A percentile compares a stretch with the other conserved stretches of the same genome.
Evolutionary conservation across 2,329 filamentous ascomycete species (phyloP).

Genomic region (Fonsecaea pedrosoi): DNA sequence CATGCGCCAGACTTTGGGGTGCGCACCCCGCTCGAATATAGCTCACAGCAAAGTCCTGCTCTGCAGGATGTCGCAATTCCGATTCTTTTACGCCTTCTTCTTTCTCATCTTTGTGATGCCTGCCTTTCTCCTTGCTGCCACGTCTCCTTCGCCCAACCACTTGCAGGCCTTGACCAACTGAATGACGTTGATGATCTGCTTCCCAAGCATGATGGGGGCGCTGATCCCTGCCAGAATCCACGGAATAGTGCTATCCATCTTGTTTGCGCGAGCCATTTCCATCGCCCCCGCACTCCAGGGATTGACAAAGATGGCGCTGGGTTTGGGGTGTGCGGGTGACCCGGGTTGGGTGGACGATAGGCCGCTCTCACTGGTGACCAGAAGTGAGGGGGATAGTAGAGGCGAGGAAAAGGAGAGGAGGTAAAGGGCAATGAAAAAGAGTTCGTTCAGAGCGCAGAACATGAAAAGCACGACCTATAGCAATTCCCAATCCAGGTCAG

Average conservation of each 20-base stretch:
- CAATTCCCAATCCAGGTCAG: background rate
- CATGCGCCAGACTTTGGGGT: background rate
- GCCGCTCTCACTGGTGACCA: slow-evolving; percentile 57
- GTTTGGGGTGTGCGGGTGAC: slow-evolving; percentile 70
- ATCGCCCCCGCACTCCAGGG: slow-evolving; percentile 92
- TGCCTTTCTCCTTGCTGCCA: slow-evolving; percentile 65
- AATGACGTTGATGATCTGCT: slow-evolving; percentile 92
- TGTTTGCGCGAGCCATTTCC: slow-evolving; percentile 92
- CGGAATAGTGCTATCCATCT: slow-evolving; percentile 77
- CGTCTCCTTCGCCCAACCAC: slow-evolving; percentile 92
- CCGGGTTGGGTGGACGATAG: slow-evolving; percentile 66
- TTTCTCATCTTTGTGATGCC: slow-evolving; percentile 43
- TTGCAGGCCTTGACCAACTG: slow-evolving; percentile 92
- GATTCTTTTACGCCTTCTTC: slow-evolving; percentile 17
- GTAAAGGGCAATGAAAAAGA: slow-evolving; percentile 98
- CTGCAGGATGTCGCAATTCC: background rate
- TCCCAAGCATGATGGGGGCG: slow-evolving; percentile 84
- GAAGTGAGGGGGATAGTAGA: slow-evolving; percentile 82
- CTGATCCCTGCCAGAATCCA: slow-evolving; percentile 83
- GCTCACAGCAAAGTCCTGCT: background rate
- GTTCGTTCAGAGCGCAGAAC: slow-evolving; percentile 88
- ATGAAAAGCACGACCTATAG: slow-evolving; percentile 83
- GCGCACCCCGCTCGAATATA: background rate
- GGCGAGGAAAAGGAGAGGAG: slow-evolving; percentile 96
- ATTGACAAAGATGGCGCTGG: slow-evolving; percentile 79